Evolutionary conservation across 2,329 filamentous ascomycete species (phyloP).

Genomic region (Verruconis gallopava): DNA sequence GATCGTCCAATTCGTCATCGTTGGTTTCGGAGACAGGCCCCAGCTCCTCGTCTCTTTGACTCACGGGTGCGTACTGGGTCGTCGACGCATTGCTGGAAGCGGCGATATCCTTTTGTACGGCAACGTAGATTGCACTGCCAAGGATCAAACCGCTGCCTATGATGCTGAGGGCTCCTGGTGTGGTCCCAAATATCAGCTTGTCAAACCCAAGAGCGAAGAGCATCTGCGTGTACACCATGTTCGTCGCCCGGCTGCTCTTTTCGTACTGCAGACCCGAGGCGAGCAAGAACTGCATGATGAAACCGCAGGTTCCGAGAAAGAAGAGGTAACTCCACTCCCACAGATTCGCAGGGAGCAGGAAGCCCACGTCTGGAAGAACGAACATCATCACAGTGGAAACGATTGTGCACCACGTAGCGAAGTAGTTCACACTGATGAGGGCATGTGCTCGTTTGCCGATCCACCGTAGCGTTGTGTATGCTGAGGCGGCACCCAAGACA

Average conservation of each 20-base stretch:
- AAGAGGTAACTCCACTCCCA: conserved; percentile 55
- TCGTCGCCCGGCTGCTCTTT: conserved; percentile 47
- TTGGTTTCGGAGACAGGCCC: too few species aligned
- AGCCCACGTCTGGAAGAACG: conserved; percentile 41
- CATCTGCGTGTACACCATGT: conserved; percentile 60
- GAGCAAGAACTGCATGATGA: conserved; percentile 74
- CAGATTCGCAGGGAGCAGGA: conserved; percentile 40
- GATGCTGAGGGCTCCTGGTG: conserved; percentile 44
- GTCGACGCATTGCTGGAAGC: background rate
- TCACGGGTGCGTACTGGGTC: background rate
- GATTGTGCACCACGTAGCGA: conserved; percentile 55
- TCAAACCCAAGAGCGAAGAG: conserved; percentile 54
- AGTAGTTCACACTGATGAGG: conserved; percentile 78
- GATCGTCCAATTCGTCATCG: background rate
- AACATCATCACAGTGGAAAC: conserved; percentile 51
- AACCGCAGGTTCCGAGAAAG: conserved; percentile 60
- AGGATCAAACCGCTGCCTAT: conserved; percentile 51
- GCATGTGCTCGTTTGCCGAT: conserved; percentile 72
- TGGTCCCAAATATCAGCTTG: conserved; percentile 48
- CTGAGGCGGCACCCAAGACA: conserved; percentile 60
- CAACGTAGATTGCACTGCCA: conserved; percentile 52
- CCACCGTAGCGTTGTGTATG: conserved; percentile 62
- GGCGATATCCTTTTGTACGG: conserved; percentile 33
- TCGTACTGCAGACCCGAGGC: conserved; percentile 65
- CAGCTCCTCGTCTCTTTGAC: background rate